Base-by-base conservation (phyloP, 192 early-diverging fungal genomes). In the Linnemannia schmuckeri region DNA sequence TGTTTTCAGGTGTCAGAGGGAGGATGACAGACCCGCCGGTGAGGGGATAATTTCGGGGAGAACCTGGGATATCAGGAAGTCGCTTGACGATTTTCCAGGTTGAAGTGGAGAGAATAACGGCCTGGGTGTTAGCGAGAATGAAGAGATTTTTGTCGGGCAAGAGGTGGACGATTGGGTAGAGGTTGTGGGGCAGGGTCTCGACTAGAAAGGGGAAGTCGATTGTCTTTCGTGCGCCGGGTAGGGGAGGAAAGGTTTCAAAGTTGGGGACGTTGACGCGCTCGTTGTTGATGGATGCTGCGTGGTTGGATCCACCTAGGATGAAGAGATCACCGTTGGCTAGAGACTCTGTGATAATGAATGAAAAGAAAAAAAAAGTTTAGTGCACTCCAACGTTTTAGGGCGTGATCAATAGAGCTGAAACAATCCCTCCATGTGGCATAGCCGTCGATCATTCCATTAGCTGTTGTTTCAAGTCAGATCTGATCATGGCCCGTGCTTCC, bases 291-390 rank as follows among this genome's bases (percentile, higher is more conserved):
- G 71, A 78, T 4, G 90, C 79, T 44, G 88, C 89, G 15, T 82
- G 88, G 27, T 87, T 94, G 18, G 88, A 88, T 35, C 93, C 93
- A 22, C 93, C 93, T 15, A 93, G 49, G 61, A 93, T 92, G n/a
- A 92, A 83, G 24, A 94, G 47, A 20, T 86, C 81, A 1, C 93
- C 93, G 41, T 82, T 68, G 4, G 83, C 63, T 17, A 91, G 42
- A 17, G 84, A 3, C 63, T 87, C 84, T 87, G 66, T 49, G 24
- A n/a, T 27, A 15, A 54, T n/a, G 17, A 24, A 30, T 55, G 4
- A 35, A 63, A 8, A 57, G 24, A 52, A 30, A 40, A 13, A 57
- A 38, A 72, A 12, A 4, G 61, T 66, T 66, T 0, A 66, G 61
- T 33, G 33, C 61, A 46, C 15, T 1, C 44, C 44, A 46, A 46